A percentile compares a stretch with the other conserved stretches of the same genome.
phyloP scores from a whole-genome alignment of 495 filamentous ascomycete species.

The Neurospora intermedia region DNA sequence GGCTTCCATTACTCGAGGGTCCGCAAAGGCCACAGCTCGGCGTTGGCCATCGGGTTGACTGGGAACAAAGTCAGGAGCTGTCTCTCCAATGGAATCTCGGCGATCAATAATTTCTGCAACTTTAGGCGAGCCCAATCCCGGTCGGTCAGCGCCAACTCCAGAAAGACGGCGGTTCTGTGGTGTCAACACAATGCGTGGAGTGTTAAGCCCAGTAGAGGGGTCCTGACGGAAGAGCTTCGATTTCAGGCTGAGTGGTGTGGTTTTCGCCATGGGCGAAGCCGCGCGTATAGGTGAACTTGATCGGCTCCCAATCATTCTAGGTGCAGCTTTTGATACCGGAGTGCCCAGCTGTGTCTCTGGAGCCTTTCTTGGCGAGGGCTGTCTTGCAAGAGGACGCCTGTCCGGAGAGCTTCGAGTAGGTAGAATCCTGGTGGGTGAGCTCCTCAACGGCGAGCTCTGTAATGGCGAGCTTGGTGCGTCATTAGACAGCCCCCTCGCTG shows the following conservation, averaged over 20 bases:
- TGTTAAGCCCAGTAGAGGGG: constrained; percentile 43
- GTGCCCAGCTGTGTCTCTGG: constrained; percentile 6
- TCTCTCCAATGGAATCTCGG: constrained; percentile 59
- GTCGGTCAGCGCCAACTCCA: constrained; percentile 62
- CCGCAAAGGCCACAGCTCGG: constrained; percentile 50
- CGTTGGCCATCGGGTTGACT: constrained; percentile 16
- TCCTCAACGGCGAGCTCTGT: constrained; percentile 1
- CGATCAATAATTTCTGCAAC: constrained; percentile 64
- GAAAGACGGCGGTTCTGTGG: constrained; percentile 54
- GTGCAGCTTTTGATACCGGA: constrained; percentile 8
- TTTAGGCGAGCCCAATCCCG: constrained; percentile 68
- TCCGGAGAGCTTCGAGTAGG: background rate
- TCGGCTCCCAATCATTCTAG: constrained; percentile 20
- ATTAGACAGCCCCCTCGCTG: background rate
- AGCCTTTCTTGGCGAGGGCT: constrained; percentile 2
- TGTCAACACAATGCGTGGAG: constrained; percentile 54
- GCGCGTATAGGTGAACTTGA: constrained; percentile 26
- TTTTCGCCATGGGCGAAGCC: constrained; percentile 10
- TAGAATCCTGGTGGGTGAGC: constrained; percentile 1
- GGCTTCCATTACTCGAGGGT: constrained; percentile 53
- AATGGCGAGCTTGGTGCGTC: background rate
- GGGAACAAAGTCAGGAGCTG: constrained; percentile 51
- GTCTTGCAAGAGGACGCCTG: background rate
- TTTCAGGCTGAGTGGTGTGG: constrained; percentile 17
- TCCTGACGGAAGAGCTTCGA: constrained; percentile 48